These are phyloP conservation scores for Volvox reticuliferus DNA, from an alignment of 139 green algal genomes.

Conservation along the genomic window DNA sequence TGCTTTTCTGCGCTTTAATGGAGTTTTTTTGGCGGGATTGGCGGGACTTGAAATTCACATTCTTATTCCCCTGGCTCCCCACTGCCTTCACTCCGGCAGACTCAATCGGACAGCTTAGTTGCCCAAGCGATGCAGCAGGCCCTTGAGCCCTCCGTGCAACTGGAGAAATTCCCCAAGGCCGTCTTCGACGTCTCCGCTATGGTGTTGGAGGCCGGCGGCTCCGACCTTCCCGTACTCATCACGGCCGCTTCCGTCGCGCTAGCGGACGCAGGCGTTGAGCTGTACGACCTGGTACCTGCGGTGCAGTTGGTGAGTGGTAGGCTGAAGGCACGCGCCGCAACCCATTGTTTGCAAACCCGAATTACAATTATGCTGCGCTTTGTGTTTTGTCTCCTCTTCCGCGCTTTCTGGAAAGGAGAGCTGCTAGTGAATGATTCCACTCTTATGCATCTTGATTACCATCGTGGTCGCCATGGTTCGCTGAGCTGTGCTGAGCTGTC, in stretches of 20 bases:
- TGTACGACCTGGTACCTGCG: constrained; percentile 80
- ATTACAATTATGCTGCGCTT: too few relatives aligned
- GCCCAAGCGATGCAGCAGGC: constrained; percentile 62
- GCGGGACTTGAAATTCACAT: too few relatives aligned
- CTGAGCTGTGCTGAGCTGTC: too few relatives aligned
- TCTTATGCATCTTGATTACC: too few relatives aligned
- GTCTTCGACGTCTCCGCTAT: constrained; percentile 79
- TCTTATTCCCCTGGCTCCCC: too few relatives aligned
- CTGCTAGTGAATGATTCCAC: too few relatives aligned
- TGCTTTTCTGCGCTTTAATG: too few relatives aligned
- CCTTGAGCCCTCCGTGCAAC: constrained; percentile 65
- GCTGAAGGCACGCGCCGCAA: not conserved
- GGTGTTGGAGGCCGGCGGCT: constrained; percentile 80
- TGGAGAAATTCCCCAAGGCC: constrained; percentile 72
- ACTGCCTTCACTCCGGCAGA: not conserved
- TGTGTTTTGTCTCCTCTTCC: too few relatives aligned
- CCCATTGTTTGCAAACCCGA: too few relatives aligned
- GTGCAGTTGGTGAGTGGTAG: constrained; percentile 64
- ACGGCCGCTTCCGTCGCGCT: constrained; percentile 78
- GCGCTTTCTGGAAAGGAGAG: too few relatives aligned
- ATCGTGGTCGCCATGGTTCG: too few relatives aligned
- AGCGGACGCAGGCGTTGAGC: constrained; percentile 80
- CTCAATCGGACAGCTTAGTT: not conserved
- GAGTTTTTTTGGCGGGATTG: too few relatives aligned
- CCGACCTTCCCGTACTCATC: constrained; percentile 66